Percentiles rank a stretch among this genome's conserved stretches.
Evolutionary conservation across 768 basidiomycete species (phyloP).

Genomic region (Trametes cinnabarina): DNA sequence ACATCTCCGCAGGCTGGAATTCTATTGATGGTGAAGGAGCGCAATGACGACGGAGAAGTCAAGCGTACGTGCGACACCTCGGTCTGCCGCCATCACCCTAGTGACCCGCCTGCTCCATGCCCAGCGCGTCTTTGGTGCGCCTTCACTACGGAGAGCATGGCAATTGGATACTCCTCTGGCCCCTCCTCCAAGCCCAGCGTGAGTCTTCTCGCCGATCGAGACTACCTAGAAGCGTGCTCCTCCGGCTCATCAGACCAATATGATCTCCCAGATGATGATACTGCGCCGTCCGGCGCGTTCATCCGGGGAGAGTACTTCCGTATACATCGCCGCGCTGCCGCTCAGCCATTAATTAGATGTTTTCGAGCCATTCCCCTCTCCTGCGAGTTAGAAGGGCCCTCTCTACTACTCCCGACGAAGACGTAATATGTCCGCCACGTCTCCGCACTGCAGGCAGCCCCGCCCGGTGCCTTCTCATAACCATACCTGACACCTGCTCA

Average conservation of each 20-base stretch:
- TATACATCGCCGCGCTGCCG: slow-evolving; percentile 60
- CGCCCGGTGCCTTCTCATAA: slow-evolving; percentile 2
- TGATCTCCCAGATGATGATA: slow-evolving; percentile 34
- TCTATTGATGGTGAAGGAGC: slow-evolving; percentile 55
- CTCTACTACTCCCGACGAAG: background rate
- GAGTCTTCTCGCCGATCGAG: slow-evolving; percentile 6
- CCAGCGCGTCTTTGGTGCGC: slow-evolving; percentile 77
- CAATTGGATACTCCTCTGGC: slow-evolving; percentile 66
- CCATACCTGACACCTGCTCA: background rate
- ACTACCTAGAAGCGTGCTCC: background rate
- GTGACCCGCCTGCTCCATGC: background rate
- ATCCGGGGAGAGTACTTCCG: slow-evolving; percentile 23
- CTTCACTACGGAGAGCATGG: slow-evolving; percentile 83
- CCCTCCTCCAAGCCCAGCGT: slow-evolving; percentile 58
- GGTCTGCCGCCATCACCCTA: background rate
- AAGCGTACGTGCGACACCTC: slow-evolving; percentile 29
- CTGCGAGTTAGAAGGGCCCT: background rate
- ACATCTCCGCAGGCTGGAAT: slow-evolving; percentile 57
- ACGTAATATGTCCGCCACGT: slow-evolving; percentile 12
- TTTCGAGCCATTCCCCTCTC: background rate
- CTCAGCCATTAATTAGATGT: slow-evolving; percentile 14
- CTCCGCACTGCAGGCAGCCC: slow-evolving; percentile 6
- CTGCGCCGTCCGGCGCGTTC: slow-evolving; percentile 28
- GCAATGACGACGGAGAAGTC: slow-evolving; percentile 26
- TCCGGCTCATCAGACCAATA: slow-evolving; percentile 3